These are phyloP conservation scores for Trichophyton mentagrophytes DNA, from an alignment of 2,329 filamentous ascomycete species.

Conservation along the genomic window DNA sequence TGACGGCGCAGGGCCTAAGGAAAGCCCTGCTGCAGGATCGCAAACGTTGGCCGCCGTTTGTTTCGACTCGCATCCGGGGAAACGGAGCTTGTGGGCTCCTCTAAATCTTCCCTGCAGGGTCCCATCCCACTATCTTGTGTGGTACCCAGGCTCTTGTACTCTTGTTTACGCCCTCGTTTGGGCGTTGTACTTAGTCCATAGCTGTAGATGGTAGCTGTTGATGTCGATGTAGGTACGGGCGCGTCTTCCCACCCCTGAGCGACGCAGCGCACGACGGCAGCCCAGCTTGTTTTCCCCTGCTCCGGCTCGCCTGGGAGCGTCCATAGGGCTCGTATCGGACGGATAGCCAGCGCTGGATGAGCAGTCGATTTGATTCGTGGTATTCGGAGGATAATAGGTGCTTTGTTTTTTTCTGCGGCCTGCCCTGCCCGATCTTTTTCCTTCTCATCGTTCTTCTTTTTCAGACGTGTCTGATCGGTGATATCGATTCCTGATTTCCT, in stretches of 20 bases:
- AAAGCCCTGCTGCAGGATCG: not conserved
- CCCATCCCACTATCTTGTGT: not conserved
- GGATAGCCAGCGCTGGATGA: not conserved
- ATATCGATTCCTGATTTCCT: not conserved
- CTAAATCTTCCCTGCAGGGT: not conserved
- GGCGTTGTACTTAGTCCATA: too few relatives aligned
- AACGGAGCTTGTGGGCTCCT: not conserved
- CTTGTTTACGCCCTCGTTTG: too few relatives aligned
- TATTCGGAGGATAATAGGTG: not conserved
- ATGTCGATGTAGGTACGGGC: not conserved
- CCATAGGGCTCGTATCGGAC: not conserved
- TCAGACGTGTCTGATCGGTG: not conserved
- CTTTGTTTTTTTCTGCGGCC: not conserved
- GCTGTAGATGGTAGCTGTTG: not conserved
- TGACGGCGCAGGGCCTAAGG: not conserved
- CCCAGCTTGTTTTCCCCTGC: not conserved
- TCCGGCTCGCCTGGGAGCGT: not conserved
- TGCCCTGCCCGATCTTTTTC: not conserved
- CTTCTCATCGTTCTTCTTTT: not conserved
- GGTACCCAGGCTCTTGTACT: too few relatives aligned
- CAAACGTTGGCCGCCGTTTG: not conserved
- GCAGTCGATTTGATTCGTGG: not conserved
- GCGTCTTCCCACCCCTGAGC: not conserved
- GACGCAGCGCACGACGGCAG: not conserved
- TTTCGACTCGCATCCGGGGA: not conserved